Base-by-base conservation (phyloP, 1,284 basidiomycete genomes). In the Cutaneotrichosporon dermatis region DNA sequence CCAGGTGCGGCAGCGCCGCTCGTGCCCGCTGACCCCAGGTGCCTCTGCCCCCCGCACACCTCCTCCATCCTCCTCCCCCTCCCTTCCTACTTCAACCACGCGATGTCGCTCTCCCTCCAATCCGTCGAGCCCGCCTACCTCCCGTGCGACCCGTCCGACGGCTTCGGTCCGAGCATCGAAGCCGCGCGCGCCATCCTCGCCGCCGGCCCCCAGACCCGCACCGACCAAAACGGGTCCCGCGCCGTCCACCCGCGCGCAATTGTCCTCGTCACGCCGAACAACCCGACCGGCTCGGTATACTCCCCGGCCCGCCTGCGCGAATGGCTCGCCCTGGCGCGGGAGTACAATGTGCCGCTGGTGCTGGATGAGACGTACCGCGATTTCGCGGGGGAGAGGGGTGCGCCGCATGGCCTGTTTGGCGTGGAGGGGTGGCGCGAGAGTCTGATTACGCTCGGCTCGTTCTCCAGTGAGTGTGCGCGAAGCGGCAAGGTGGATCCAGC, bases 341-440 rank as follows among this genome's bases (percentile, higher is more conserved):
- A 83, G 55, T 76, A 82, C 37, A 79, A 82, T 4, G 73, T 93
- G 9, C 86, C 89, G 0, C 82, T 94, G n/a, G 83, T 94, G 25
- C 63, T 94, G n/a, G 90, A 92, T 74, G 89, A 92, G 76, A 92
- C 90, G 0, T 94, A 95, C 75, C 84, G 90, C 15, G 90, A 94
- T 69, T 92, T 94, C 69, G 81, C 91, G 48, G 76, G 82, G 42
- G 62, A 41, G n/a, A 59, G 52, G 13, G 37, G 16, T 4, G 58
- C 60, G 34, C 76, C 75, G 13, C 78, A 79, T 57, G 48, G 43
- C 12, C 62, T 79, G 52, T 79, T 79, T 48, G 69, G 73, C 60
- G 69, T 76, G 55, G 78, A 79, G 69, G 74, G 78, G 45, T 90
- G 88, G 88, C 81, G 87, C 41, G 71, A 75, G 0, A 85, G 82